Percentiles rank a stretch among this genome's conserved stretches.
Conservation (phyloP, 129 eudicot species). For the Logfia minima region DNA sequence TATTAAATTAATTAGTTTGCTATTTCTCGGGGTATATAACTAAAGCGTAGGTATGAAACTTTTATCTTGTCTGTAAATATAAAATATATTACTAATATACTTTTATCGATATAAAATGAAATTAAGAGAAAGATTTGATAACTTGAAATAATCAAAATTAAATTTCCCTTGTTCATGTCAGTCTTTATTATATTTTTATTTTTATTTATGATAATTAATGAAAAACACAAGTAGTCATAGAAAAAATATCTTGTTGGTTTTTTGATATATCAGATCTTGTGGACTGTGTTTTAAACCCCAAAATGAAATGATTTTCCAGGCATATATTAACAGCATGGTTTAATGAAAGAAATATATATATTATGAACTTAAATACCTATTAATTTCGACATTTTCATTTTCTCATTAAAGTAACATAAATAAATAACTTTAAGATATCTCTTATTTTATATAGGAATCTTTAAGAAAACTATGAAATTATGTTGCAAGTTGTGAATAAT, state of each 20-base stretch:
- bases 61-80: neutral
- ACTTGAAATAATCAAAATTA: neutral
- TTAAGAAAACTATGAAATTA: neutral
- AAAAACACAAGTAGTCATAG: neutral
- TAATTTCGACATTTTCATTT: too few relatives aligned
- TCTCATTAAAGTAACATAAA: too few relatives aligned
- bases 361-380: too few relatives aligned
- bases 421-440: too few relatives aligned
- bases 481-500: neutral
- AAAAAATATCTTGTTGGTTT: neutral
- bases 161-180: neutral
- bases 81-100: neutral
- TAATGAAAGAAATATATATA: neutral
- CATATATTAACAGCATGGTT: slow-evolving; percentile 2
- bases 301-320: neutral
- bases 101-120: neutral
- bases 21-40: too few relatives aligned
- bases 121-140: neutral
- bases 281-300: slow-evolving; percentile 5
- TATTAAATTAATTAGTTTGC: too few relatives aligned
- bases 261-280: slow-evolving; percentile 6
- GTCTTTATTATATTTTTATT: neutral
- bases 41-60: neutral
- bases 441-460: too few relatives aligned
- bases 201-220: neutral